Evolutionary conservation across 2,329 filamentous ascomycete genomes (phyloP).

Genomic region (Cordyceps farinosa): DNA sequence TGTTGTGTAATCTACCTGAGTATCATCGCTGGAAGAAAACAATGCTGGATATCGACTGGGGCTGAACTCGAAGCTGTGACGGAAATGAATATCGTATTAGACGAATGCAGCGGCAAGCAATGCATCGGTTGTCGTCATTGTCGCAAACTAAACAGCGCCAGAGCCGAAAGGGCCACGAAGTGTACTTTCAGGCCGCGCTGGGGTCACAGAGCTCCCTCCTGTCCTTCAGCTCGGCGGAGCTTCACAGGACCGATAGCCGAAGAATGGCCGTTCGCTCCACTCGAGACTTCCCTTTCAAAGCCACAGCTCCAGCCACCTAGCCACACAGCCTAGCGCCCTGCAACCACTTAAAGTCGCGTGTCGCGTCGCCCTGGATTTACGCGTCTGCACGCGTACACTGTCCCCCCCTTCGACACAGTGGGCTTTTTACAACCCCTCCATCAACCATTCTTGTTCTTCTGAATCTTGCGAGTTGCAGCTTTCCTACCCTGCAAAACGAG

Average conservation of each 20-base stretch:
- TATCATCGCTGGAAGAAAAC: constrained; percentile 43
- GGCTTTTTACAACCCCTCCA: constrained; percentile 13
- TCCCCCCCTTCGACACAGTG: constrained; percentile 7
- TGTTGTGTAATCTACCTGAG: constrained; percentile 38
- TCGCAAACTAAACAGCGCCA: constrained; percentile 10
- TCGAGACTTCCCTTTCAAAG: not conserved
- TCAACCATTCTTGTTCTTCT: not conserved
- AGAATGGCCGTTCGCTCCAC: constrained; percentile 13
- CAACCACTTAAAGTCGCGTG: constrained; percentile 32
- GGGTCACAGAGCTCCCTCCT: not conserved
- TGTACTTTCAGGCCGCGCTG: not conserved
- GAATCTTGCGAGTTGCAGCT: not conserved
- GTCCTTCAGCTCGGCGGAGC: not conserved
- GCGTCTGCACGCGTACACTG: constrained; percentile 20
- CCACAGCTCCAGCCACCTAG: not conserved
- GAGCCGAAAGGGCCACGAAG: constrained; percentile 11
- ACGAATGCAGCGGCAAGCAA: not conserved
- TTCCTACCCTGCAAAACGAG: not conserved
- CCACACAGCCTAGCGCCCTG: constrained; percentile 20
- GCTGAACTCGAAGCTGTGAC: not conserved
- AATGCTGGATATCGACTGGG: not conserved
- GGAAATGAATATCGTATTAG: constrained; percentile 4
- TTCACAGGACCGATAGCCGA: not conserved
- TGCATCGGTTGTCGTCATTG: constrained; percentile 14
- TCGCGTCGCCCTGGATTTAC: constrained; percentile 18